Base-by-base conservation (phyloP, 1,139 yeast genomes). In the Sugiyamaella novakii region DNA sequence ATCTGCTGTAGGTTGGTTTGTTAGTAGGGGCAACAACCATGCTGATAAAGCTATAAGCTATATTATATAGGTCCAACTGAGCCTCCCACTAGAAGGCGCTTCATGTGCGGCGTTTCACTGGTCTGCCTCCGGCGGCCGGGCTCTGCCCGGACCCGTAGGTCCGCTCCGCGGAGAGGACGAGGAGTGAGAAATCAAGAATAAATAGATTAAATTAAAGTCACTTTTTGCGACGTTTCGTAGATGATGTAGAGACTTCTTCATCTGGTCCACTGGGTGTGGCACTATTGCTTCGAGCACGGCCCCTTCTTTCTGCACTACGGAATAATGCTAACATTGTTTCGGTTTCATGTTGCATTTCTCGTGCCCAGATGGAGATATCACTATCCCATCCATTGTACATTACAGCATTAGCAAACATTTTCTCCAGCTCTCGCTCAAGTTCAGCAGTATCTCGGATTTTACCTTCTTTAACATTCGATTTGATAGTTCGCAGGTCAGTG, bases 321-420 rank as follows among this genome's bases (percentile, higher is more conserved):
- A 69, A 69, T 44, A 67, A 52, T 0, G 66, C 63, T 40, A 69
- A 55, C 44, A 66, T 56, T 6, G 65, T 65, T 46, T 67, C 72
- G 1, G 69, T 62, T 25, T 69, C 72, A 24, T 55, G 54, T 54
- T 66, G 69, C 92, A 86, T 85, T 55, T 81, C 86, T 53, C 77
- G 71, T 1, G 89, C 79, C 73, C 87, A 77, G 36, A 69, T 68
- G 22, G 79, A 79, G 59, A 84, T 75, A 51, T 83, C 87, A 31
- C 82, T 79, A 55, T 78, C 82, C 56, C 80, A 76, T 53, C 79
- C 78, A 64, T 86, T 87, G 66, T 83, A 86, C 94, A 87, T 86
- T 12, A 85, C 77, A 29, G 92, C 87, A 65, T 87, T 87, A 46
- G 92, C 86, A 69, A 84, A 84, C 94, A 87, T 85, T 48, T 83